Conservation (phyloP, 441 rosid genomes). For the Populus hybrid region DNA sequence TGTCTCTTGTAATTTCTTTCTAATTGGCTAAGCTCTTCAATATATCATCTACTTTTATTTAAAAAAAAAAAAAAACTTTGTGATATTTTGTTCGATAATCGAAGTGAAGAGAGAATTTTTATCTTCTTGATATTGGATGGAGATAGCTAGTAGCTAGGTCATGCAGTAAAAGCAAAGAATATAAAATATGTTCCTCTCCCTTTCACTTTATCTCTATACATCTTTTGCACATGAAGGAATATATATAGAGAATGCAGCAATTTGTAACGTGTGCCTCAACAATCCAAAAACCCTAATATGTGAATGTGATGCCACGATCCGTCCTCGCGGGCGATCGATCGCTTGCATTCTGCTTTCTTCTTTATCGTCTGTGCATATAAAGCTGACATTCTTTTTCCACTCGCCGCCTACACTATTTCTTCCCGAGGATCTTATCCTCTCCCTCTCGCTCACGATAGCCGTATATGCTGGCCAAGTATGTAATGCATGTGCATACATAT, state of each 20-base stretch:
- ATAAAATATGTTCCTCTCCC: too few relatives aligned
- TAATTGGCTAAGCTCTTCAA: too few relatives aligned
- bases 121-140: too few relatives aligned
- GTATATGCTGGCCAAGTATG: neutral
- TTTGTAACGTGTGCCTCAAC: neutral
- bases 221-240: neutral
- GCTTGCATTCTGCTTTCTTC: neutral
- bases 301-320: conserved; percentile 46
- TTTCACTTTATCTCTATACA: too few relatives aligned
- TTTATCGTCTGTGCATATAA: conserved; percentile 11
- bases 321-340: conserved; percentile 24
- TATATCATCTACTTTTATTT: too few relatives aligned
- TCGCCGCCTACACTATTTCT: neutral
- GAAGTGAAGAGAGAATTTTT: too few relatives aligned
- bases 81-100: too few relatives aligned
- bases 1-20: too few relatives aligned
- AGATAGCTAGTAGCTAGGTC: too few relatives aligned
- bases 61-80: too few relatives aligned
- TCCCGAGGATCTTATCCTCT: neutral
- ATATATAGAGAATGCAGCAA: neutral
- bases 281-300: conserved; percentile 6
- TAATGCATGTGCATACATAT: neutral
- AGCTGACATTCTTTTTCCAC: conserved; percentile 29
- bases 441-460: neutral
- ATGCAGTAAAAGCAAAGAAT: too few relatives aligned